Base-by-base conservation (phyloP, 2,329 filamentous ascomycete genomes). In the Chalaropsis ovoidea region DNA sequence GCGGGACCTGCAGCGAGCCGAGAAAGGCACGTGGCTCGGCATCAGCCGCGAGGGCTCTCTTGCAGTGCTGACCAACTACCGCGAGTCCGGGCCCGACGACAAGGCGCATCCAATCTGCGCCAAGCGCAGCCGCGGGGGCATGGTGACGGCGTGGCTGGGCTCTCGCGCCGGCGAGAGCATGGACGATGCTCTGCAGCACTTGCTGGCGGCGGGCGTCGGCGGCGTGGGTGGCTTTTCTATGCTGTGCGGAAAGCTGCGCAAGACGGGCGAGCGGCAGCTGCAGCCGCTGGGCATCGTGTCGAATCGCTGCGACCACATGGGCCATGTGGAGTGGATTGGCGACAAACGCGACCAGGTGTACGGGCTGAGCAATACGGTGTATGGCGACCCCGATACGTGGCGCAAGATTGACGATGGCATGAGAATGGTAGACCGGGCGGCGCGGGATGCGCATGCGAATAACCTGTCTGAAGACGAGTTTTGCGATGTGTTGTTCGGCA, bases 211-310 rank as follows among this genome's bases (percentile, higher is more conserved):
- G 35, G 78, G 81, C 10, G 79, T 85, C 24, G 81, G 81, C 70
- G 83, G 82, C 62, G 82, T 87, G 17, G 85, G 85, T 6, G 85
- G 85, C 0, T 87, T 87, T 71, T 86, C 82, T 27, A 79, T 88
- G 71, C 77, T 86, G n/a, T 86, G 84, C 68, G 83, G 82, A 8
- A 85, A 84, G 70, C 75, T 88, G 70, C 73, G 76, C 61, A 66
- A 7, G 62, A 61, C 47, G 39, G 63, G 61, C 11, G 41, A 43
- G 41, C 68, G 54, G 27, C 65, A 68, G 64, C 8, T 80, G 24
- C 76, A 82, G 67, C 80, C 80, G 0, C 74, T 87, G 11, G 84
- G 82, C 7, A 81, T 87, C 63, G 77, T 87, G 62, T 86, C 82
- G 61, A 87, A 87, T 71, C 79, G 84, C 39, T 80, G 78, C 47